phyloP scores from a whole-genome alignment of 306 rosid species.

The Cucurbita argyrosperma region DNA sequence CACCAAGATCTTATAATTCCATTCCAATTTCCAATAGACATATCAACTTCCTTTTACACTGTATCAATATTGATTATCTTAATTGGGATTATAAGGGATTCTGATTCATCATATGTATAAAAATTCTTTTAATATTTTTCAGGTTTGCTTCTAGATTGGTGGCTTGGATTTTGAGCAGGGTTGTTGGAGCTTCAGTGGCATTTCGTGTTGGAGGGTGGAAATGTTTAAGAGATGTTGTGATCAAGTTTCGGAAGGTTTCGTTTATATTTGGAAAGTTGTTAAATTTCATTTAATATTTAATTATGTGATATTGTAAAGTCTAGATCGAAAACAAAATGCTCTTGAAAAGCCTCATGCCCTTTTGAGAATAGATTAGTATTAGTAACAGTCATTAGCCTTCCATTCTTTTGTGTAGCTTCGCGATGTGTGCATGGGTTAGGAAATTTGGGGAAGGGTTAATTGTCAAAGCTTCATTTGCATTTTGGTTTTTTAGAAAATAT shows the following conservation, averaged over 20 bases:
- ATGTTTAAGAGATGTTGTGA: conserved; percentile 68
- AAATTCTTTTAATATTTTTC: conserved; percentile 15
- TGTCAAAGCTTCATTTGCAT: background rate
- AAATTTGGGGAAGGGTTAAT: background rate
- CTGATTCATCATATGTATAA: background rate
- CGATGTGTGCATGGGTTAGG: background rate
- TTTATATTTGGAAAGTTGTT: background rate
- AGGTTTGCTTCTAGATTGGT: conserved; percentile 75
- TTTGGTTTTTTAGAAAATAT: background rate
- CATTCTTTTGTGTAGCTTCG: background rate
- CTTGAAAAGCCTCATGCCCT: background rate
- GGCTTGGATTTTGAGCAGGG: conserved; percentile 85
- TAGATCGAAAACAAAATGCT: background rate
- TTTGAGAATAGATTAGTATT: background rate
- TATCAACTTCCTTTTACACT: background rate
- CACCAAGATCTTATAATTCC: background rate
- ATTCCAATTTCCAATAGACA: background rate
- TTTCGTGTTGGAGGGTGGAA: conserved; percentile 96
- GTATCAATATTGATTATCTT: background rate
- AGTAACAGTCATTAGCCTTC: background rate
- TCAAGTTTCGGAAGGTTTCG: conserved; percentile 82
- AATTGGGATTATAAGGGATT: background rate
- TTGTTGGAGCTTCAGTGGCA: conserved; percentile 72
- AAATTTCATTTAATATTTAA: background rate
- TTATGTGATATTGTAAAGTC: background rate